Evolutionary conservation across 116 monocot genomes (phyloP).

Genomic region (Cymodocea nodosa): DNA sequence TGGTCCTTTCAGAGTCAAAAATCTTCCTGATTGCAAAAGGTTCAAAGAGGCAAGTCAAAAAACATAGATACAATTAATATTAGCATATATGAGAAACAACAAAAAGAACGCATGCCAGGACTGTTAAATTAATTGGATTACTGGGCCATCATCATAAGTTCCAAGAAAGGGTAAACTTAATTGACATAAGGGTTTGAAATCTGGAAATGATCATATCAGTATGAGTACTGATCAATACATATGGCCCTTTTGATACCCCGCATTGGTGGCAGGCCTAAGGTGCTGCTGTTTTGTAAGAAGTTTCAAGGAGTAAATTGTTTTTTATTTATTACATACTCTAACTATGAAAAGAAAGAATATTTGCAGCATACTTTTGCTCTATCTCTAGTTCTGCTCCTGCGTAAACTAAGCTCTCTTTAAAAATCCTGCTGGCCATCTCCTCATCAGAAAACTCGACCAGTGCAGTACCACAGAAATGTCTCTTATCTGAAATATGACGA

Average conservation of each 20-base stretch:
- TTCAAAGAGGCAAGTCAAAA: neutral
- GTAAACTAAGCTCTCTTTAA: conserved; percentile 44
- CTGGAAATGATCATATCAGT: too few species aligned
- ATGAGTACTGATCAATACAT: too few species aligned
- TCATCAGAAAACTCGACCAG: conserved; percentile 80
- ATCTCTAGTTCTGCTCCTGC: conserved; percentile 54
- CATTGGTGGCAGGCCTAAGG: too few species aligned
- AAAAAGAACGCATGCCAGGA: too few species aligned
- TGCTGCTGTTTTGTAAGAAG: too few species aligned
- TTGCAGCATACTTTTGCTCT: conserved; percentile 46
- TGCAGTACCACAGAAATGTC: conserved; percentile 62
- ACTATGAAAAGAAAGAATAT: neutral
- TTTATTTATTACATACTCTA: neutral
- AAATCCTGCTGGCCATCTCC: conserved; percentile 38
- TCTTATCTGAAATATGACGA: conserved; percentile 53
- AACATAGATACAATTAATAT: neutral
- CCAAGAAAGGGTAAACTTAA: too few species aligned
- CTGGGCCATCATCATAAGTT: too few species aligned
- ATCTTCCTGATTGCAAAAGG: conserved; percentile 52
- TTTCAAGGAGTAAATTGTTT: too few species aligned
- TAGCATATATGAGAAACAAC: neutral
- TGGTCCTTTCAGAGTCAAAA: conserved; percentile 63
- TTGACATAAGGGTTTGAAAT: too few species aligned
- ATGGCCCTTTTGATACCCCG: too few species aligned
- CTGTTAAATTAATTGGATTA: too few species aligned